Percentiles rank a stretch among this genome's conserved stretches.
These are phyloP conservation scores for Pachysolen tannophilus DNA, from an alignment of 805 yeast genomes.

Conservation along the genomic window DNA sequence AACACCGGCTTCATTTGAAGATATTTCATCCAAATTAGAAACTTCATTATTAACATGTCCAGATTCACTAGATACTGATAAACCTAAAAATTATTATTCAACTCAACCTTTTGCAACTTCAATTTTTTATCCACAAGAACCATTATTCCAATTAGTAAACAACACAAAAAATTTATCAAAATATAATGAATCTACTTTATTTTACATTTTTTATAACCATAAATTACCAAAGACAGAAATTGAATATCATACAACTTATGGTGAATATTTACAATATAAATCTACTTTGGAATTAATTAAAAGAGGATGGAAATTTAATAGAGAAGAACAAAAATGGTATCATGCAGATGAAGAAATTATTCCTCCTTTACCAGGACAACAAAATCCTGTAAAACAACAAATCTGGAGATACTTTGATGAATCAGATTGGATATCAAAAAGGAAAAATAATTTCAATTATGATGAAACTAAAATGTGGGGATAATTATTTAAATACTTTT, in stretches of 20 bases:
- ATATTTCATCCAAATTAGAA: conserved; percentile 56
- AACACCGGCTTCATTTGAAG: conserved; percentile 45
- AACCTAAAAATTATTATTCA: conserved; percentile 67
- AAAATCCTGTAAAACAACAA: conserved; percentile 33
- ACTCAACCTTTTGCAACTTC: conserved; percentile 84
- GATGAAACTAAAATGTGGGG: conserved; percentile 13
- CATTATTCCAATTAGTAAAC: conserved; percentile 56
- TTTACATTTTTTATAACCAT: conserved; percentile 86
- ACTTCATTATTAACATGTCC: conserved; percentile 84
- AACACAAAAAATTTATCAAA: conserved; percentile 55
- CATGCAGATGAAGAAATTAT: conserved; percentile 48
- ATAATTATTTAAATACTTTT: too few relatives aligned
- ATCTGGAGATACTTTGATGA: conserved; percentile 40
- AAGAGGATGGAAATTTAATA: conserved; percentile 79
- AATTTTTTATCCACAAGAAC: conserved; percentile 83
- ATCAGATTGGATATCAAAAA: conserved; percentile 38
- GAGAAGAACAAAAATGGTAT: conserved; percentile 73
- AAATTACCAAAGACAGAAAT: conserved; percentile 21
- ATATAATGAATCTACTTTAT: conserved; percentile 80
- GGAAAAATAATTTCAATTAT: conserved; percentile 31
- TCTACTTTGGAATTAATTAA: conserved; percentile 75
- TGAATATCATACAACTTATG: conserved; percentile 17
- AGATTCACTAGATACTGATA: conserved; percentile 85
- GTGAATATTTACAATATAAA: conserved; percentile 59
- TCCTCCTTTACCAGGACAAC: conserved; percentile 19